Conservation (phyloP, 208 protist genomes). For the Naegleria fowleri region DNA sequence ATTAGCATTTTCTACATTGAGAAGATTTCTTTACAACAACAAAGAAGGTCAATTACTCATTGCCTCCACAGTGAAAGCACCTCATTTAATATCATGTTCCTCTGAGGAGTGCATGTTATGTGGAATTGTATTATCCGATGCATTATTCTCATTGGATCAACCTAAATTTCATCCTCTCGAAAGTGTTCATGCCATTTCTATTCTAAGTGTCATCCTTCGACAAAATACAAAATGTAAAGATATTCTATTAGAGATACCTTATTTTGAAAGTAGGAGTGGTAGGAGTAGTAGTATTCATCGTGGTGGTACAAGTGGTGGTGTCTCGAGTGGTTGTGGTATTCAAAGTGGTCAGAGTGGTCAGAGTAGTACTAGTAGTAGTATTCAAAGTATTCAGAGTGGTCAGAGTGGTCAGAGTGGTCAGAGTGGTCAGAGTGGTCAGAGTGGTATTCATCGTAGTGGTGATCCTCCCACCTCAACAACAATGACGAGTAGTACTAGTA, state of each 20-base stretch:
- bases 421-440: no score
- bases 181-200: not conserved
- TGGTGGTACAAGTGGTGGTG: no score
- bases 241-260: conserved; percentile 25
- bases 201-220: not conserved
- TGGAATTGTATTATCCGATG: conserved; percentile 3
- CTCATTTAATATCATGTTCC: not conserved
- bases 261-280: not conserved
- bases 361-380: no score
- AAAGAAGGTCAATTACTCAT: conserved; percentile 20
- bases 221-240: conserved; percentile 20
- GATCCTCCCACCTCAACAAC: no score
- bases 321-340: no score
- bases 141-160: not conserved
- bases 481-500: no score
- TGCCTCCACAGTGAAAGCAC: conserved; percentile 23
- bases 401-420: no score
- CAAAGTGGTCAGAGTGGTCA: no score
- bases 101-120: not conserved
- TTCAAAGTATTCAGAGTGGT: no score
- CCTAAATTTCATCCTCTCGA: not conserved
- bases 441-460: no score
- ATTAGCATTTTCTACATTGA: not conserved
- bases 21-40: conserved; percentile 13
- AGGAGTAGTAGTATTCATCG: no score